Evolutionary conservation across 2,329 filamentous ascomycete species (phyloP).

Genomic region (Tothia fuscella): DNA sequence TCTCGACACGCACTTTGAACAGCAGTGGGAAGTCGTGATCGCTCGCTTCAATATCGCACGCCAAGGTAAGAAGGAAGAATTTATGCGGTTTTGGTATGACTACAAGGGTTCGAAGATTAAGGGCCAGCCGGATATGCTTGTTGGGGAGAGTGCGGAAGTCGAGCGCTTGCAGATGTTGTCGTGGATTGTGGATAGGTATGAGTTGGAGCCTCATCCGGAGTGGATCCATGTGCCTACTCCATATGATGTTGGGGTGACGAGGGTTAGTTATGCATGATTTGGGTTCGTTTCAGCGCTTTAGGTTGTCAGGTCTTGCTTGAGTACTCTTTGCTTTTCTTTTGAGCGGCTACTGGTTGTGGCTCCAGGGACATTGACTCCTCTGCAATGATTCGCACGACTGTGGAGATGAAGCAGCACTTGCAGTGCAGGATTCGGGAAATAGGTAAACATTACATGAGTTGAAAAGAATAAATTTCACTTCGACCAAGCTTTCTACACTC

Average conservation of each 20-base stretch:
- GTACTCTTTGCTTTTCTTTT: too few relatives aligned
- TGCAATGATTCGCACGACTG: too few relatives aligned
- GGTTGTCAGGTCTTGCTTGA: too few relatives aligned
- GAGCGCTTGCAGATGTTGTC: not conserved
- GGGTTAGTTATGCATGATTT: too few relatives aligned
- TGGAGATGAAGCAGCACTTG: too few relatives aligned
- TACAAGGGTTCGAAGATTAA: slow-evolving; percentile 1
- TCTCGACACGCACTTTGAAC: slow-evolving; percentile 5
- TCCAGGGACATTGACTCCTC: too few relatives aligned
- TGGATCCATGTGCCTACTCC: slow-evolving; percentile 3
- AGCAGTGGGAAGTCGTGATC: not conserved
- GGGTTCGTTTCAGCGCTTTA: too few relatives aligned
- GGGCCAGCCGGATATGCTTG: slow-evolving; percentile 5
- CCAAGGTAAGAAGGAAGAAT: not conserved
- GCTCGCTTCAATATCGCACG: not conserved
- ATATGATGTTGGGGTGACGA: not conserved
- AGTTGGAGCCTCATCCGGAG: slow-evolving; percentile 4
- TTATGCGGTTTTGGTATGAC: not conserved
- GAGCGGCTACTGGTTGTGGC: too few relatives aligned
- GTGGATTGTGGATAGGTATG: not conserved
- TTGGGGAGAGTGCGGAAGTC: not conserved
- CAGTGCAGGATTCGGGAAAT: too few relatives aligned
- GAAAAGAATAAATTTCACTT: too few relatives aligned
- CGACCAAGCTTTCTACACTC: too few relatives aligned
- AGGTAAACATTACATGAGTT: too few relatives aligned